Base-by-base conservation (phyloP, 495 filamentous ascomycete genomes). In the Acidiella bohemica region DNA sequence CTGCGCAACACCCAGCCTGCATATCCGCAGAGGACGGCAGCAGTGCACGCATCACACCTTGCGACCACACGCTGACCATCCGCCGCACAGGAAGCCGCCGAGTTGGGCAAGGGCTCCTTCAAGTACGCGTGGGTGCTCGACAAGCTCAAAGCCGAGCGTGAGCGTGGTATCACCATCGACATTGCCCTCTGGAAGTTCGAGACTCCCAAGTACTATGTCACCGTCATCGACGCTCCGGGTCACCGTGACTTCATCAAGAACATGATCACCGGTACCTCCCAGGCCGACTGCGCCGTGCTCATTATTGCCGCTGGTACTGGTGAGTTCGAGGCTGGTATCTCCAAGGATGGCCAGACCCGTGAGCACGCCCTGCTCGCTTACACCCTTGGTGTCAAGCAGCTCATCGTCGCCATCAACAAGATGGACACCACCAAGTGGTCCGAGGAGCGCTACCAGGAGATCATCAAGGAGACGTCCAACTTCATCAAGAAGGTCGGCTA, bases 301-400 rank as follows among this genome's bases (percentile, higher is more conserved):
- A 96, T 97, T 73, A 97, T 97, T 71, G 90, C 88, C 57, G 86
- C 90, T 59, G 90, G 90, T 71, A 94, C 87, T 82, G 90, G 90
- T 93, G 90, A 97, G 75, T 97, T 97, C 77, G 90, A 97, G 80
- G 90, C 90, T 80, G 90, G 90, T 96, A 97, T 97, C 81, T 97
- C 90, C 78, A 97, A 97, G 83, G 90, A 97, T 83, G 90, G 90
- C 70, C 90, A 97, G 81, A 97, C 90, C 57, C 90, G 90, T 81
- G 90, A 97, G 82, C 90, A 97, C 81, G 90, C 90, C 73, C 80
- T 97, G 62, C 88, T 97, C 64, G 90, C 90, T 66, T 97, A 92
- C 81, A 97, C 90, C 68, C 84, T 97, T 44, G 90, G 90, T 84
- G 90, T 97, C 61, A 86, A 80, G 77, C 90, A 97, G 76, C 84